Evolutionary conservation across 768 basidiomycete genomes (phyloP).

Genomic region (Suillus subaureus): DNA sequence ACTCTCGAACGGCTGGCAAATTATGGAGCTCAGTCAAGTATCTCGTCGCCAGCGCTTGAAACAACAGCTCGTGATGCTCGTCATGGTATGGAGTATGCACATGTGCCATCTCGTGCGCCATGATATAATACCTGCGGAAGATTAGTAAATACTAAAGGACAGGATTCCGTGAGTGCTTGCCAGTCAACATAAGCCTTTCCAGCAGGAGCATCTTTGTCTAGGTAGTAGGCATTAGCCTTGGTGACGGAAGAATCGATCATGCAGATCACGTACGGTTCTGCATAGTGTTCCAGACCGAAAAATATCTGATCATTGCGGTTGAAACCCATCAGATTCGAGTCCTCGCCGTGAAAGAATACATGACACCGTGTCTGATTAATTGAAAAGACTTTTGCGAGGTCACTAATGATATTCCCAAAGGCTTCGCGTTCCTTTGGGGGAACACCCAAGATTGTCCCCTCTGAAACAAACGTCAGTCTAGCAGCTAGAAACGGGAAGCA

Average conservation of each 20-base stretch:
- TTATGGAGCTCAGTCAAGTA: not conserved
- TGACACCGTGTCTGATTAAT: conserved; percentile 11
- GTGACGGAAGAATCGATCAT: not conserved
- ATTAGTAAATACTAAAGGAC: not conserved
- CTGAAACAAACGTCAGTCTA: conserved; percentile 6
- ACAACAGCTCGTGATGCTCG: conserved; percentile 28
- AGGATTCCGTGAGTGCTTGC: not conserved
- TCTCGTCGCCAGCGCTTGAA: not conserved
- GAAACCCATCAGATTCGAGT: conserved; percentile 20
- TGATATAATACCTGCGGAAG: conserved; percentile 27
- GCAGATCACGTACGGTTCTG: conserved; percentile 13
- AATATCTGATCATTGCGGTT: conserved; percentile 19
- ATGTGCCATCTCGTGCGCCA: conserved; percentile 32
- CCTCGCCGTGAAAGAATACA: conserved; percentile 14
- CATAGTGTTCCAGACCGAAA: conserved; percentile 18
- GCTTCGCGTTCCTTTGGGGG: conserved; percentile 7
- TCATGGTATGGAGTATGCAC: conserved; percentile 25
- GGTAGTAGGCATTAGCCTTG: not conserved
- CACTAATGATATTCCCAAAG: conserved; percentile 11
- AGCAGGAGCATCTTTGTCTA: not conserved
- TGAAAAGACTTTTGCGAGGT: conserved; percentile 13
- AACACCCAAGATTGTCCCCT: not conserved
- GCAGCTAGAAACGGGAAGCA: not conserved
- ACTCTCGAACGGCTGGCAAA: not conserved
- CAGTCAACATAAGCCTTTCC: conserved; percentile 3